Conservation (phyloP, 805 yeast genomes). For the Teunomyces aglyptinius region DNA sequence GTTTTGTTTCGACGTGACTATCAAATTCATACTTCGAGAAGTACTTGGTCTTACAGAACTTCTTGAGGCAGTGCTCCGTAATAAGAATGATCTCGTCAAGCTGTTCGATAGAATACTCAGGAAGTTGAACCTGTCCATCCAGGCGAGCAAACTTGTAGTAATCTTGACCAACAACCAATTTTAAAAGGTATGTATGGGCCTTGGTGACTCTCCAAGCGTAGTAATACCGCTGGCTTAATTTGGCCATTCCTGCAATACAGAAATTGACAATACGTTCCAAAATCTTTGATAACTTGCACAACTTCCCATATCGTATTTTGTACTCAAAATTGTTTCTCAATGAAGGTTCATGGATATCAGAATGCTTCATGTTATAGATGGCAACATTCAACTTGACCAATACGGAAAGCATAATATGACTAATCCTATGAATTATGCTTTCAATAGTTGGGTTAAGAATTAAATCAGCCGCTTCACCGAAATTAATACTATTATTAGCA, state of each 20-base stretch:
- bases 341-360: slow-evolving; percentile 16
- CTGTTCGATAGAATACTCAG: slow-evolving; percentile 18
- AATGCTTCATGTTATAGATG: slow-evolving; percentile 20
- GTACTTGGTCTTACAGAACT: slow-evolving; percentile 18
- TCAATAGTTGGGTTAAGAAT: slow-evolving; percentile 41
- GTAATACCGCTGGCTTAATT: slow-evolving; percentile 55
- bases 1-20: slow-evolving; percentile 5
- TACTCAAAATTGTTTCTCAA: slow-evolving; percentile 17
- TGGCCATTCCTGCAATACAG: slow-evolving; percentile 19
- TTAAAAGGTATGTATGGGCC: slow-evolving; percentile 46
- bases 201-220: slow-evolving; percentile 69
- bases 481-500: slow-evolving; percentile 29
- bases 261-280: slow-evolving; percentile 19
- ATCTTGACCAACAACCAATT: slow-evolving; percentile 30
- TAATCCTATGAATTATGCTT: slow-evolving; percentile 23
- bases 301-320: slow-evolving; percentile 18
- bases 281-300: slow-evolving; percentile 23
- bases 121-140: slow-evolving; percentile 8
- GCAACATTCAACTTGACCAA: slow-evolving; percentile 22
- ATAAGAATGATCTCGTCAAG: slow-evolving; percentile 26
- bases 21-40: slow-evolving; percentile 5
- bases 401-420: slow-evolving; percentile 25
- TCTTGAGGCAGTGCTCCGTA: slow-evolving; percentile 23
- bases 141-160: slow-evolving; percentile 14
- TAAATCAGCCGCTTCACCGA: slow-evolving; percentile 42